Percentiles rank a stretch among this genome's conserved stretches.
phyloP scores from a whole-genome alignment of 768 basidiomycete genomes.

The Cantharellus anzutake region DNA sequence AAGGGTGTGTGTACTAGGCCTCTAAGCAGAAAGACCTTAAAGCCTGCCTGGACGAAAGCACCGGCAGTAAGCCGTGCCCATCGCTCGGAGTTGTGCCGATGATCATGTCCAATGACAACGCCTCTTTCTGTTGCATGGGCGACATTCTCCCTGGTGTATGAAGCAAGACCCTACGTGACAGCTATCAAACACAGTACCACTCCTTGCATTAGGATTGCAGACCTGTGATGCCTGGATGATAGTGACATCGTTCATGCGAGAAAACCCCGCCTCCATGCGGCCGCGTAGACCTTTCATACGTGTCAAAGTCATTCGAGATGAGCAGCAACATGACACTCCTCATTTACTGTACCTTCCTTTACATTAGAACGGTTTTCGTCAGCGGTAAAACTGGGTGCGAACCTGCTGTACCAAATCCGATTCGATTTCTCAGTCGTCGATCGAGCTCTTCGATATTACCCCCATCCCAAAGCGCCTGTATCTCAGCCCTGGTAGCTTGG shows the following conservation, averaged over 20 bases:
- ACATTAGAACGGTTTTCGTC: background rate
- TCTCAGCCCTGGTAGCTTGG: conserved; percentile 12
- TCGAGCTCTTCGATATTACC: conserved; percentile 10
- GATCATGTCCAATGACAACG: conserved; percentile 73
- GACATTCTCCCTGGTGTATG: conserved; percentile 42
- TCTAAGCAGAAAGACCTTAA: conserved; percentile 49
- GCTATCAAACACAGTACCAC: background rate
- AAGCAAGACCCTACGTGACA: conserved; percentile 43
- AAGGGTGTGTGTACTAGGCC: conserved; percentile 69
- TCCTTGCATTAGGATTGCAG: conserved; percentile 2
- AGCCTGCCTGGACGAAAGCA: conserved; percentile 40
- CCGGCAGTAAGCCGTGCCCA: conserved; percentile 64
- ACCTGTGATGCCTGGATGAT: conserved; percentile 72
- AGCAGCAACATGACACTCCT: background rate
- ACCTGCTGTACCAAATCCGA: conserved; percentile 83
- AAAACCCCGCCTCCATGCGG: conserved; percentile 75
- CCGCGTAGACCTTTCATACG: conserved; percentile 42
- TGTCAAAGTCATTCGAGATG: background rate
- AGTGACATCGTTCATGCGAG: conserved; percentile 80
- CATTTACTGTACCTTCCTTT: no score
- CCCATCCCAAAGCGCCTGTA: conserved; percentile 10
- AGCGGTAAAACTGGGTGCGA: background rate
- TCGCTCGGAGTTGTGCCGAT: conserved; percentile 55
- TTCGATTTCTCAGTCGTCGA: conserved; percentile 26
- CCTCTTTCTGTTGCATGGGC: conserved; percentile 36